phyloP scores from a whole-genome alignment of 306 rosid species.

The Trifolium dubium region DNA sequence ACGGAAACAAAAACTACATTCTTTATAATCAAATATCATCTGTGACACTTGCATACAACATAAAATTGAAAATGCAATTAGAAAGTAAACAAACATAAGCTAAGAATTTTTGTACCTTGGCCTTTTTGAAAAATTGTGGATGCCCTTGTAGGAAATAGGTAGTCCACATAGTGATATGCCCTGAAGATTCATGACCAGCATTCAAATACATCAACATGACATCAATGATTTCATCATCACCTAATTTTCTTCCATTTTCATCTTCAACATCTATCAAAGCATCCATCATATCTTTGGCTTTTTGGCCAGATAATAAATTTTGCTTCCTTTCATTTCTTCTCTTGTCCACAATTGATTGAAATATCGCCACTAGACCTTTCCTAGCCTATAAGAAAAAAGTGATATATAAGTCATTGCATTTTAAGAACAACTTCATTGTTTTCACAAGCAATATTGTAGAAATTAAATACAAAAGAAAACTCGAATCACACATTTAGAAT shows the following conservation, averaged over 20 bases:
- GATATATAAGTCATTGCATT: background rate
- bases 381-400: constrained; percentile 55
- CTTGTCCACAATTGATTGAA: constrained; percentile 59
- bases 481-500: too few species aligned
- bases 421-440: background rate
- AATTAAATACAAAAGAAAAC: too few species aligned
- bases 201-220: constrained; percentile 80
- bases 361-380: constrained; percentile 52
- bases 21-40: too few species aligned
- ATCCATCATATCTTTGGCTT: constrained; percentile 83
- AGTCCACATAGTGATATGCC: constrained; percentile 89
- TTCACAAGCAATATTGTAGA: background rate
- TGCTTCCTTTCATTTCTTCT: constrained; percentile 46
- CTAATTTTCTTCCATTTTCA: constrained; percentile 68
- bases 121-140: constrained; percentile 61
- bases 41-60: too few species aligned
- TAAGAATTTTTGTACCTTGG: constrained; percentile 58
- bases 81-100: background rate
- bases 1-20: too few species aligned
- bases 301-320: background rate
- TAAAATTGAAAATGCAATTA: background rate
- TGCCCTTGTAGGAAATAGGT: constrained; percentile 52
- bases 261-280: constrained; percentile 67
- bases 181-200: constrained; percentile 97
- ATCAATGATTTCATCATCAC: constrained; percentile 77